These are phyloP conservation scores for Styphnolobium japonicum DNA, from an alignment of 306 rosid species.

Conservation along the genomic window DNA sequence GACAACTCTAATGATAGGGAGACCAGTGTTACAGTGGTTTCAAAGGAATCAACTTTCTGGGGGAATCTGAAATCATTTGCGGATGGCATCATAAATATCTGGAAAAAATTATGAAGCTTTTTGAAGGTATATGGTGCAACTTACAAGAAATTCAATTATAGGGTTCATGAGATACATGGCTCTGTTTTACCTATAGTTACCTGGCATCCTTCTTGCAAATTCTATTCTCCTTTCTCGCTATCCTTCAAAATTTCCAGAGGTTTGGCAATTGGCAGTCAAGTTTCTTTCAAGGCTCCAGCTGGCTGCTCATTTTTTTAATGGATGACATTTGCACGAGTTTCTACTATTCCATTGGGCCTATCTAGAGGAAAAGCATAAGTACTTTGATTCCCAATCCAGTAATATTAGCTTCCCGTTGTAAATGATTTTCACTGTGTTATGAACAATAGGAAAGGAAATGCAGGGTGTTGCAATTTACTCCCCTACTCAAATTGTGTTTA, in stretches of 20 bases:
- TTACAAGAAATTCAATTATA: constrained; percentile 4
- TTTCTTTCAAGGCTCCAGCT: constrained; percentile 8
- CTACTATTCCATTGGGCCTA: not conserved
- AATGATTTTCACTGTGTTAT: constrained; percentile 3
- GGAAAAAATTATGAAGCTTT: constrained; percentile 47
- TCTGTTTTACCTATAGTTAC: not conserved
- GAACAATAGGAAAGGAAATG: constrained; percentile 21
- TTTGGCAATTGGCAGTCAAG: constrained; percentile 18
- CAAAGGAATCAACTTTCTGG: constrained; percentile 52
- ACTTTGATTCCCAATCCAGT: not conserved
- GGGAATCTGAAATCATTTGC: constrained; percentile 70
- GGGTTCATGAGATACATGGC: constrained; percentile 10
- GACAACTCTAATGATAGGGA: constrained; percentile 20
- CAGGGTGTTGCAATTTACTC: not conserved
- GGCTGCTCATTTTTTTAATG: not conserved
- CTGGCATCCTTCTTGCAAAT: constrained; percentile 17
- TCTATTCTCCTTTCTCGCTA: constrained; percentile 19
- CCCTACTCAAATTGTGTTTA: constrained; percentile 5
- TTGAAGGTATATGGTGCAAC: constrained; percentile 25
- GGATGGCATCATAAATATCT: constrained; percentile 49
- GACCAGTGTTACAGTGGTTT: constrained; percentile 25
- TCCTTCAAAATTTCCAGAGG: constrained; percentile 17
- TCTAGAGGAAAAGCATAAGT: not conserved
- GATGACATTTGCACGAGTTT: constrained; percentile 29
- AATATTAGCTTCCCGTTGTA: constrained; percentile 8